Percentiles rank a stretch among this genome's conserved stretches.
Conservation (phyloP, 2,329 filamentous ascomycete genomes). For the Eutypella sp. region DNA sequence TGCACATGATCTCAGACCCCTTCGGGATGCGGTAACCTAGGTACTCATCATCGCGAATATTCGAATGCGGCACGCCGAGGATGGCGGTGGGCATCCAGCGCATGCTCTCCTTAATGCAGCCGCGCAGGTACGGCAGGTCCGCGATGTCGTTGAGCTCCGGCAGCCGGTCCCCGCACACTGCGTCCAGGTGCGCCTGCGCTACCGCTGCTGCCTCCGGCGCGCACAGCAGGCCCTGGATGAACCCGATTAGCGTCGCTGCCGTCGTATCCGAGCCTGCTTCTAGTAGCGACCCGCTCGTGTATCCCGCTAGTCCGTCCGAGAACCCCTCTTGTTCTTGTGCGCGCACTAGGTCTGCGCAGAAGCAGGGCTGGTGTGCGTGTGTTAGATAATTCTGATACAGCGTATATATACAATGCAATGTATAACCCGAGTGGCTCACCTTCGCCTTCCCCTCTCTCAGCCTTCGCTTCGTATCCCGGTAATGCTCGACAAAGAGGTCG, state of each 20-base stretch:
- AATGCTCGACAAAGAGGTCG: background rate
- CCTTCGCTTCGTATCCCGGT: background rate
- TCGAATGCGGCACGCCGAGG: conserved; percentile 33
- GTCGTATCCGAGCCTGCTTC: conserved; percentile 36
- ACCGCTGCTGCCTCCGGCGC: conserved; percentile 30
- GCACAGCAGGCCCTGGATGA: conserved; percentile 36
- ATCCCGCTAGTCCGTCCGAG: conserved; percentile 28
- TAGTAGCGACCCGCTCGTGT: conserved; percentile 22
- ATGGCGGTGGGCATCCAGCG: conserved; percentile 40
- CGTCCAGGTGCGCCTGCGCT: conserved; percentile 31
- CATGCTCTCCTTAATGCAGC: conserved; percentile 39
- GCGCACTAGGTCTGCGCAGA: conserved; percentile 21
- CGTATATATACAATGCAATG: background rate
- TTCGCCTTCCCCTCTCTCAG: conserved; percentile 6
- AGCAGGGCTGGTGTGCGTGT: conserved; percentile 20
- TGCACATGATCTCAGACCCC: conserved; percentile 35
- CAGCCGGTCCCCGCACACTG: conserved; percentile 37
- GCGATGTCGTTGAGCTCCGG: conserved; percentile 38
- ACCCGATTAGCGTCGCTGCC: conserved; percentile 28
- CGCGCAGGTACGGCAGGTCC: conserved; percentile 43
- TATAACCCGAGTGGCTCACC: conserved; percentile 5
- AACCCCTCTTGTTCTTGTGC: conserved; percentile 29
- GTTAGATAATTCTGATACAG: conserved; percentile 1
- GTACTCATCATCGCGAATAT: conserved; percentile 31
- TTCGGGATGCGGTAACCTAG: conserved; percentile 39